A percentile compares a stretch with the other conserved stretches of the same genome.
Evolutionary conservation across 177 flowering plant species (phyloP).

Genomic region (Vitis hybrid): DNA sequence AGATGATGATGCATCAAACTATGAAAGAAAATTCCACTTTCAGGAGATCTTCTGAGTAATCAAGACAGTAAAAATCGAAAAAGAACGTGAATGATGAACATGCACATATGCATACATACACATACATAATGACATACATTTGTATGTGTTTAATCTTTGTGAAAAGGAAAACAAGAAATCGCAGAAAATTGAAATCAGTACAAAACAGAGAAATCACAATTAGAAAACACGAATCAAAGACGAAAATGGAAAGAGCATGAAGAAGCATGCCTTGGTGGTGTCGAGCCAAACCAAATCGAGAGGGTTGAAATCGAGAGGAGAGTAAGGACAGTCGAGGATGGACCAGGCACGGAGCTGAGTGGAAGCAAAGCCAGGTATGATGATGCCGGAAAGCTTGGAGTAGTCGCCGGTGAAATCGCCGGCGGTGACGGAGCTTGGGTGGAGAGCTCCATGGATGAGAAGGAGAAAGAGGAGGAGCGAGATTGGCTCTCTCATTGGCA

Average conservation of each 20-base stretch:
- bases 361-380: conserved; percentile 96
- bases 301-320: conserved; percentile 99
- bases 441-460: conserved; percentile 11
- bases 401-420: conserved; percentile 46
- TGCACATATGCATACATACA: too few species aligned
- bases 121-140: too few species aligned
- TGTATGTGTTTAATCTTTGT: background rate
- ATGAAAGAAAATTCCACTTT: too few species aligned
- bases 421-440: conserved; percentile 12
- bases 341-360: conserved; percentile 99
- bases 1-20: too few species aligned
- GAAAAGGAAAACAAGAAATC: background rate
- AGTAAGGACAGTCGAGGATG: conserved; percentile 90
- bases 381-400: conserved; percentile 85
- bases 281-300: conserved; percentile 98
- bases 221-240: background rate
- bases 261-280: conserved; percentile 61
- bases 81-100: too few species aligned
- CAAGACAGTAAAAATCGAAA: too few species aligned
- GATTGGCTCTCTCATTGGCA: conserved; percentile 13
- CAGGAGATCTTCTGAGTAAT: too few species aligned
- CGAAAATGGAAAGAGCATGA: background rate
- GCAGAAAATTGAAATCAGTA: background rate
- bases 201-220: background rate
- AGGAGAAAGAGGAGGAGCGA: conserved; percentile 10